Base-by-base conservation (phyloP, 129 eudicot species). In the Dittrichia graveolens region DNA sequence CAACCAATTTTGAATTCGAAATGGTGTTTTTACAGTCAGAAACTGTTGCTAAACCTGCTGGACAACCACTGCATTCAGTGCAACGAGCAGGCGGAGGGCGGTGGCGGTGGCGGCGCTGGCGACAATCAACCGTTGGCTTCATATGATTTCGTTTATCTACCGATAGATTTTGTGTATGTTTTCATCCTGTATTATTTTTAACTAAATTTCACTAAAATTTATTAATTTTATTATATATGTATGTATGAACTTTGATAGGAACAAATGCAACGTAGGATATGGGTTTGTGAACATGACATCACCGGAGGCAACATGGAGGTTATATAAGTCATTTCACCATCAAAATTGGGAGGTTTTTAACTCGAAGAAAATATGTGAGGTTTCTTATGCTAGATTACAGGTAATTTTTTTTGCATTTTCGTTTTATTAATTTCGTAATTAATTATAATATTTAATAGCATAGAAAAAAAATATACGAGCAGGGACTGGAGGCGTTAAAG, bases 241-340 rank as follows among this genome's bases (percentile, higher is more conserved):
- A 35, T 46, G 52, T n/a, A 14, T 47, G 61, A 18, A 38, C 38
- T 58, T 72, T 18, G 6, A 44, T 75, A 93, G 96, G 62, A 93
- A 93, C 88, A 93, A 93, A 69, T 93, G 98, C 84, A 93, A 93
- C 37, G 96, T 93, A 57, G 98, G 98, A 75, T 93, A 93, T 72
- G 98, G 96, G 55, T 93, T 93, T 42, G 98, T 93, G 83, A 93
- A 93, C 87, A 85, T 93, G 98, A 93, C 98, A 4, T 80, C 95
- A 0, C 87, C 98, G 0, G 82, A 85, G 79, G 96, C 92, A 0
- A 81, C 98, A 37, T 65, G 83, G 86, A 88, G 98, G 48, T 84
- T 93, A 41, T 84, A 93, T 71, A 84, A 84, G 75, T 83, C 98
- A 3, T 93, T 93, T 50, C 92, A 93, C 79, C 88, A 64, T 75